These are phyloP conservation scores for Ambrosia hybrid DNA, from an alignment of 140 eudicot species.

Conservation along the genomic window DNA sequence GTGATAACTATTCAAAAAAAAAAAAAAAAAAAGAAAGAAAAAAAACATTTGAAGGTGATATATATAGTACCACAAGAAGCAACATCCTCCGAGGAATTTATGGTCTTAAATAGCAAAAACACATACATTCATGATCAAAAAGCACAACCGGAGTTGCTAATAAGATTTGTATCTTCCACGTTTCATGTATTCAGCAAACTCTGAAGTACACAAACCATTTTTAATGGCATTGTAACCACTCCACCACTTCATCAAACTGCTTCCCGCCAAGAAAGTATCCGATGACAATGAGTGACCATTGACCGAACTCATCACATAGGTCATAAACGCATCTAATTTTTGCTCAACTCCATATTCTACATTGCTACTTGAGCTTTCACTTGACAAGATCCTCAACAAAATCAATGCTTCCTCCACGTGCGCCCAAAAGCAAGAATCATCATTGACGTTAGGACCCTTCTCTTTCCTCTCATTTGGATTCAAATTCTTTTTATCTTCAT, in stretches of 20 bases:
- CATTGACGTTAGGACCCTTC: constrained; percentile 20
- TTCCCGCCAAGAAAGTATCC: constrained; percentile 34
- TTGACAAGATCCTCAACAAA: background rate
- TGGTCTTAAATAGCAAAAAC: too few relatives aligned
- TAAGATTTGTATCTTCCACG: background rate
- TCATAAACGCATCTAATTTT: constrained; percentile 36
- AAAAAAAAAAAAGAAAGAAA: too few relatives aligned
- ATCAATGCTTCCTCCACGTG: constrained; percentile 40
- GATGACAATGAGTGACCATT: constrained; percentile 9
- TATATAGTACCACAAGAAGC: too few relatives aligned
- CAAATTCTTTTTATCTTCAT: background rate
- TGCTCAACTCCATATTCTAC: background rate
- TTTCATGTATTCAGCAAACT: constrained; percentile 32
- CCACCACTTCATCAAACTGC: constrained; percentile 58
- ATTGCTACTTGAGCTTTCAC: background rate
- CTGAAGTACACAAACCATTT: constrained; percentile 12
- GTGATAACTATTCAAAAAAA: too few relatives aligned
- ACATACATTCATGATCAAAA: too few relatives aligned
- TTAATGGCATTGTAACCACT: background rate
- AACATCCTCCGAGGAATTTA: too few relatives aligned
- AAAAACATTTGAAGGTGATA: too few relatives aligned
- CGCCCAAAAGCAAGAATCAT: constrained; percentile 51
- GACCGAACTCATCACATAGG: constrained; percentile 29
- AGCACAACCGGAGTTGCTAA: background rate
- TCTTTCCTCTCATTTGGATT: background rate